Base-by-base conservation (phyloP, 495 filamentous ascomycete species). In the Clavariopsis aquatica region DNA sequence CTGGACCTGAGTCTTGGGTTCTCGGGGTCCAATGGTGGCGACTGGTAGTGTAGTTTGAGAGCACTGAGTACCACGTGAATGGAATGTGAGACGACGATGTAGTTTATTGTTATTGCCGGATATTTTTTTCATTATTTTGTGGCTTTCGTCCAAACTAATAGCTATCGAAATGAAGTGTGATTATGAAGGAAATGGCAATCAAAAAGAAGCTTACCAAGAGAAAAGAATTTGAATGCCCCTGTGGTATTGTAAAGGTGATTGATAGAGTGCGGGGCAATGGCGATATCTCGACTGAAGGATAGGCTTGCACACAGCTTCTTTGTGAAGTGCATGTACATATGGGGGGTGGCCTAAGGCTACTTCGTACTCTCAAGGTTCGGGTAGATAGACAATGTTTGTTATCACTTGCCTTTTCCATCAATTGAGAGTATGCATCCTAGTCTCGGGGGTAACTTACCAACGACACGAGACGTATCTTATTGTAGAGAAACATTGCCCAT, bases 341-440 rank as follows among this genome's bases (percentile, higher is more conserved):
- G 13, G 6, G n/a, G 3, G 38, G 38, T 2, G 15, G 38, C 38
- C 15, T 43, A n/a, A 43, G 38, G 2, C 13, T 17, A 43, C 13
- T 43, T 8, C 38, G n/a, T 43, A n/a, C 8, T 43, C 15, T 8
- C n/a, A 15, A 43, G 38, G 38, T 43, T 8, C 38, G n/a, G 38
- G 9, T n/a, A 43, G 3, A 10, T 43, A n/a, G n/a, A 43, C 6
- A 2, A 43, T 43, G 38, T 17, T 3, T 17, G 9, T 49, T 49
- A 49, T 49, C 19, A 49, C 47, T 49, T 49, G 47, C 47, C 47
- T 49, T 1, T 24, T 49, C 47, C 19, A 49, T 24, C 20, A 49
- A 43, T 9, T 17, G 6, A 15, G 38, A 17, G 8, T 10, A n/a
- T 43, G 38, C 12, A 15, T 15, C 15, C 38, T 3, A 2, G 38